A percentile compares a stretch with the other conserved stretches of the same genome.
These are phyloP conservation scores for Aspergillus japonicus DNA, from an alignment of 2,329 filamentous ascomycete genomes.

Conservation along the genomic window DNA sequence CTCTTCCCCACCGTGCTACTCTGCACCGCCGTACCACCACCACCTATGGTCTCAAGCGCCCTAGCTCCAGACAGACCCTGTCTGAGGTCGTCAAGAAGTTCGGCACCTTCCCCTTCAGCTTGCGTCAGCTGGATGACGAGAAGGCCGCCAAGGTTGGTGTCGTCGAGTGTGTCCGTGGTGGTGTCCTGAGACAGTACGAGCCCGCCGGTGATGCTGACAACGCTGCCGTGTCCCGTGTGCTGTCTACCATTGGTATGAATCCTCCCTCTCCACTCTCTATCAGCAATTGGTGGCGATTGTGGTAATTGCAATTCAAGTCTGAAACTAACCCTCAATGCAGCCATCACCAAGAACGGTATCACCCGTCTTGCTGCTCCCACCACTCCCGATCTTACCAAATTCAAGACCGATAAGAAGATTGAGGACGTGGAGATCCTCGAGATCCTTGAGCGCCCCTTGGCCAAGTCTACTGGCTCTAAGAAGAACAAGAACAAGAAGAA, in stretches of 20 bases:
- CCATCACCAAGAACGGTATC: constrained; percentile 96
- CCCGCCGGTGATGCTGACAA: constrained; percentile 91
- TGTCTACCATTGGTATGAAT: constrained; percentile 87
- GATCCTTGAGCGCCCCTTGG: constrained; percentile 84
- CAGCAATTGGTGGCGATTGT: background rate
- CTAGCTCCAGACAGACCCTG: constrained; percentile 85
- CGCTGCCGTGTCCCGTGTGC: constrained; percentile 76
- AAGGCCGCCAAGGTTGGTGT: constrained; percentile 92
- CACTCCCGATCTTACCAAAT: constrained; percentile 72
- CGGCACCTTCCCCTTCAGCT: constrained; percentile 94
- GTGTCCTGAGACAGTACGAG: constrained; percentile 93
- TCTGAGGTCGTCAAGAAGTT: constrained; percentile 98
- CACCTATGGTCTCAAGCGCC: constrained; percentile 90
- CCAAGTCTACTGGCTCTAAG: constrained; percentile 62
- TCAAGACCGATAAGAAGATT: constrained; percentile 97
- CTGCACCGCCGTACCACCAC: constrained; percentile 89
- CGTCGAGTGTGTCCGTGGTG: constrained; percentile 90
- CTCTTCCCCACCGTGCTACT: constrained; percentile 79
- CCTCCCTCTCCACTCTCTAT: background rate
- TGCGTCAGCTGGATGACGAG: constrained; percentile 96
- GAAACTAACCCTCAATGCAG: constrained; percentile 47
- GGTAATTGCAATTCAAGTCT: background rate
- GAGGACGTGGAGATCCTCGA: constrained; percentile 92
- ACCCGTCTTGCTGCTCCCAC: constrained; percentile 79
- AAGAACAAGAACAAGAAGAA: constrained; percentile 94